Percentiles rank a stretch among this genome's conserved stretches.
phyloP scores from a whole-genome alignment of 2,329 filamentous ascomycete genomes.

The Colletotrichum phormii region DNA sequence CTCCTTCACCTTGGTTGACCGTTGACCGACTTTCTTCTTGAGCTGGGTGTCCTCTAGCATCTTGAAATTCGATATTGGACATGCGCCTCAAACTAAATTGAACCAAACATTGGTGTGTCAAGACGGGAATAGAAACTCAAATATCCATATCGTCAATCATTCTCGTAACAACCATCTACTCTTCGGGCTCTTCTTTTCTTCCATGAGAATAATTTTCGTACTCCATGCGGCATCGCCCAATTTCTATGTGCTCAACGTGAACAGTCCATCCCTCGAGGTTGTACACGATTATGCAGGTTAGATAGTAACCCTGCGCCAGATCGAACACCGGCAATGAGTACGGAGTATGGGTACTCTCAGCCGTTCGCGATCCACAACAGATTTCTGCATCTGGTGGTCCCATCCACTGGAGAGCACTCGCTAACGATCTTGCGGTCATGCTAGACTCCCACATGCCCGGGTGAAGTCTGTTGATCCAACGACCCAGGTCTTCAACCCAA shows the following conservation, averaged over 20 bases:
- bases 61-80: background rate
- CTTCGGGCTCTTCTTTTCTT: background rate
- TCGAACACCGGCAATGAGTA: background rate
- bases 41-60: background rate
- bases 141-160: background rate
- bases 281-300: background rate
- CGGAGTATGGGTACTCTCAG: background rate
- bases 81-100: slow-evolving; percentile 9
- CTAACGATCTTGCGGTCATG: background rate
- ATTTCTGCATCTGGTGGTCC: background rate
- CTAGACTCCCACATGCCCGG: background rate
- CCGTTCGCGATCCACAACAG: background rate
- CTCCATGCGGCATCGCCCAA: background rate
- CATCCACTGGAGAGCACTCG: background rate
- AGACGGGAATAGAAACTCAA: background rate
- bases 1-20: slow-evolving; percentile 2
- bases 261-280: background rate
- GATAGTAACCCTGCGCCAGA: too few species aligned
- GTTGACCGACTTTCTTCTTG: background rate
- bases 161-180: background rate
- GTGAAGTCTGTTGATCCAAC: background rate
- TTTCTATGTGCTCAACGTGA: background rate
- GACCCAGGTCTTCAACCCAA: background rate
- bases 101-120: background rate
- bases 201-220: background rate